Base-by-base conservation (phyloP, 2,329 filamentous ascomycete species). In the Ceratocystis harringtonii region DNA sequence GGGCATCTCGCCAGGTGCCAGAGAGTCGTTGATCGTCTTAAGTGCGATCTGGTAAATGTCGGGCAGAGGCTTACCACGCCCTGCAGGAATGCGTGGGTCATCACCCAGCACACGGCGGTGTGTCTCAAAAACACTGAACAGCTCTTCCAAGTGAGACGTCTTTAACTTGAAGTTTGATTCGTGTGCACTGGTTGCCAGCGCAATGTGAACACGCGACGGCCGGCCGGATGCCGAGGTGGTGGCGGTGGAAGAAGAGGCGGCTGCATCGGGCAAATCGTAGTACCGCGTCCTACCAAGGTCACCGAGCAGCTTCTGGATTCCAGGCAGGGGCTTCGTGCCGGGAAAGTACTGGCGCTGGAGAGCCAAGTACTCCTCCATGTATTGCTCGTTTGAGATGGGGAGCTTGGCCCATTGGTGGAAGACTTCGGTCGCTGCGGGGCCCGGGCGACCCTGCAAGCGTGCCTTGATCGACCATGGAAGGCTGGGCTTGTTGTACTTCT, bases 401-500 rank as follows among this genome's bases (percentile, higher is more conserved):
- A 97, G 84, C 71, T 92, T 77, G 0, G 92, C 91, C 92, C 92
- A 97, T 62, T 86, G 79, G 72, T 87, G 82, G 73, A 84, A 83
- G 70, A 85, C 77, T 69, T 75, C 75, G 73, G 78, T 82, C 67
- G 81, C 79, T 6, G 75, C 75, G 22, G 79, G 77, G 15, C 79
- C 80, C 1, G 82, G 81, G 1, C 82, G 81, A 66, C 82, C 82
- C 71, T 84, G 82, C 10, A 97, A 79, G 75, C 90, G 88, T 8
- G 94, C 92, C 79, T 97, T 97, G 77, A 99, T 85, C 68, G 84
- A 85, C 94, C 94, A 97, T 0, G 94, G 92, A n/a, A 97, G 79
- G 15, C 78, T 74, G 0, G 89, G 87, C 62, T 84, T 84, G 71
- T 81, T 82, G 75, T 94, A 90, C 72, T 88, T 85, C 66, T 81